phyloP scores from a whole-genome alignment of 1,284 basidiomycete genomes.

The Abortiporus biennis region DNA sequence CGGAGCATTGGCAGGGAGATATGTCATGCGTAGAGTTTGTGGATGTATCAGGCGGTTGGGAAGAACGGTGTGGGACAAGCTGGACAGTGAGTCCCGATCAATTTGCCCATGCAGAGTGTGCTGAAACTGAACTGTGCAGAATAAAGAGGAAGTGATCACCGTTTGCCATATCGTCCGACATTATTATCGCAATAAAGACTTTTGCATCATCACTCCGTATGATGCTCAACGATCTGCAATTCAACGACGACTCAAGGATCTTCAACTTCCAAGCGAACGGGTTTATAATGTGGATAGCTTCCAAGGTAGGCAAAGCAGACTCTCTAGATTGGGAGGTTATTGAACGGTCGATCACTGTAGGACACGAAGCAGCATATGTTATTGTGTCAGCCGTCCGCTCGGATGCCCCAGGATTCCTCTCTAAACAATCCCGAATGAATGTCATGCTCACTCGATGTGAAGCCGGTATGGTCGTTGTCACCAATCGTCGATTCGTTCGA shows the following conservation, averaged over 20 bases:
- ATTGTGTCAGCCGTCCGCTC: conserved; percentile 40
- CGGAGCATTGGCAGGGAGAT: conserved; percentile 24
- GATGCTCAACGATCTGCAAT: conserved; percentile 37
- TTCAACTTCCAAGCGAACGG: conserved; percentile 27
- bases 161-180: conserved; percentile 32
- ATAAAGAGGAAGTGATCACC: conserved; percentile 30
- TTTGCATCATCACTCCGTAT: conserved; percentile 41
- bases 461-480: conserved; percentile 36
- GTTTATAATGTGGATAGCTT: conserved; percentile 43
- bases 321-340: not conserved
- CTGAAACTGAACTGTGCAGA: conserved; percentile 25
- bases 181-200: conserved; percentile 29
- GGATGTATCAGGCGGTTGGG: conserved; percentile 33
- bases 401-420: conserved; percentile 32
- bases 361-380: conserved; percentile 37
- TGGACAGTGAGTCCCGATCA: conserved; percentile 29
- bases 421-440: conserved; percentile 32
- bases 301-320: conserved; percentile 27
- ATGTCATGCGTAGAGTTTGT: conserved; percentile 29
- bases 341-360: conserved; percentile 15
- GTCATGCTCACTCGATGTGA: conserved; percentile 43
- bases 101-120: not conserved
- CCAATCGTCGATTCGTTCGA: conserved; percentile 29
- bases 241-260: conserved; percentile 23
- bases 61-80: conserved; percentile 31